Evolutionary conservation across 169 alveolate genomes (phyloP).

Genomic region (Plasmodium inui): DNA sequence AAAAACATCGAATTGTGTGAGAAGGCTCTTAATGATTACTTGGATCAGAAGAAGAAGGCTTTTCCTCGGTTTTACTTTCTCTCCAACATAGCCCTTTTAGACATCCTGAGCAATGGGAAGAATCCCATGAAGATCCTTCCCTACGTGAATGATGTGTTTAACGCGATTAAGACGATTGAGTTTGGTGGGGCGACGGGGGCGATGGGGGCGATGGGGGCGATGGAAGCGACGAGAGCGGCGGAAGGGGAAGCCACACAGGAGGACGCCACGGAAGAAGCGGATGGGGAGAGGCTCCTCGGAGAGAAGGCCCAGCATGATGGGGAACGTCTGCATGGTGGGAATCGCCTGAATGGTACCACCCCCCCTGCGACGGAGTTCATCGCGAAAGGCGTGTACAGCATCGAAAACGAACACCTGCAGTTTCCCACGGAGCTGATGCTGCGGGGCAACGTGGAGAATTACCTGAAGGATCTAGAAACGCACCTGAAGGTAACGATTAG

Average conservation of each 20-base stretch:
- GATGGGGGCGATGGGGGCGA: not conserved
- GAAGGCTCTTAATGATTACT: conserved; percentile 95
- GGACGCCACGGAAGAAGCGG: not conserved
- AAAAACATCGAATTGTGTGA: conserved; percentile 94
- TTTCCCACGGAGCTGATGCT: conserved; percentile 26
- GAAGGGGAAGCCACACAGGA: not conserved
- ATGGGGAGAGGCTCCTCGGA: not conserved
- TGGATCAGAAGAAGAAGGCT: conserved; percentile 95
- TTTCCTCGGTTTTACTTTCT: conserved; percentile 97
- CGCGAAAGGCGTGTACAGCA: conserved; percentile 72
- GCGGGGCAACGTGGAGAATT: conserved; percentile 61
- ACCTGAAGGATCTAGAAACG: conserved; percentile 66
- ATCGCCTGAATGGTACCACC: not conserved
- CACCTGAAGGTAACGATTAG: conserved; percentile 83
- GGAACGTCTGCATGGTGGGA: not conserved
- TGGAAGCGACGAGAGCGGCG: not conserved
- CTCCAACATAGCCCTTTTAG: conserved; percentile 95
- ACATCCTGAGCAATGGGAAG: conserved; percentile 95
- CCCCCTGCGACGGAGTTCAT: conserved; percentile 12
- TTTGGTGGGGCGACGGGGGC: not conserved
- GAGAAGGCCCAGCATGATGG: not conserved
- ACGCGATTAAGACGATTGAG: conserved; percentile 48
- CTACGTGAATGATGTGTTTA: conserved; percentile 44
- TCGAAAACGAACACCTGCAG: conserved; percentile 57
- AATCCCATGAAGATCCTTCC: conserved; percentile 89